Conservation (phyloP, 371 early-diverging fungal species). For the Mortierella sp. region DNA sequence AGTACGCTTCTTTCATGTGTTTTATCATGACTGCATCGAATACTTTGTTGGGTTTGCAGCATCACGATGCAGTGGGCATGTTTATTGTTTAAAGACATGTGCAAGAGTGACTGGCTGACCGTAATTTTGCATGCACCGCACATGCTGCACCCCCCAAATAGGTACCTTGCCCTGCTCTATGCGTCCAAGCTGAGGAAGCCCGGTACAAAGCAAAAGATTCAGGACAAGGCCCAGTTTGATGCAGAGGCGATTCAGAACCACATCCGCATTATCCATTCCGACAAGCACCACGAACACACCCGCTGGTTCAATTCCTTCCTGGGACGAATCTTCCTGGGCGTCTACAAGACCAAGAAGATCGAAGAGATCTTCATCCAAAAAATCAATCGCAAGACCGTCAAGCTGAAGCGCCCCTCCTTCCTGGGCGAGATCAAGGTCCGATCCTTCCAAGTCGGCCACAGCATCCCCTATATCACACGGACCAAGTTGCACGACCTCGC, state of each 20-base stretch:
- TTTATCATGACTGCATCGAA: neutral
- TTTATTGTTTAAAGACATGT: neutral
- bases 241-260: constrained; percentile 67
- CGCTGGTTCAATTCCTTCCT: constrained; percentile 94
- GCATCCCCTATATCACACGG: constrained; percentile 84
- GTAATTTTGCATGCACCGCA: neutral
- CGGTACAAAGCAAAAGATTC: constrained; percentile 52
- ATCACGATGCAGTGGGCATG: neutral
- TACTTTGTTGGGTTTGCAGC: constrained; percentile 38
- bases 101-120: neutral
- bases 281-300: constrained; percentile 74
- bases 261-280: constrained; percentile 69
- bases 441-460: constrained; percentile 84
- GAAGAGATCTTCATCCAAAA: constrained; percentile 75
- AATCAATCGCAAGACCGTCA: constrained; percentile 74
- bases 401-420: constrained; percentile 80
- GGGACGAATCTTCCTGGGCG: constrained; percentile 82
- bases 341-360: constrained; percentile 76
- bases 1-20: neutral
- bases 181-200: constrained; percentile 58
- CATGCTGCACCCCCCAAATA: constrained; percentile 59
- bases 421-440: constrained; percentile 87
- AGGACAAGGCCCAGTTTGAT: constrained; percentile 67
- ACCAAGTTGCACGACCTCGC: constrained; percentile 79
- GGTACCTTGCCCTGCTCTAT: constrained; percentile 70